These are phyloP conservation scores for Solanum virginianum DNA, from an alignment of 257 asterid species.

Conservation along the genomic window DNA sequence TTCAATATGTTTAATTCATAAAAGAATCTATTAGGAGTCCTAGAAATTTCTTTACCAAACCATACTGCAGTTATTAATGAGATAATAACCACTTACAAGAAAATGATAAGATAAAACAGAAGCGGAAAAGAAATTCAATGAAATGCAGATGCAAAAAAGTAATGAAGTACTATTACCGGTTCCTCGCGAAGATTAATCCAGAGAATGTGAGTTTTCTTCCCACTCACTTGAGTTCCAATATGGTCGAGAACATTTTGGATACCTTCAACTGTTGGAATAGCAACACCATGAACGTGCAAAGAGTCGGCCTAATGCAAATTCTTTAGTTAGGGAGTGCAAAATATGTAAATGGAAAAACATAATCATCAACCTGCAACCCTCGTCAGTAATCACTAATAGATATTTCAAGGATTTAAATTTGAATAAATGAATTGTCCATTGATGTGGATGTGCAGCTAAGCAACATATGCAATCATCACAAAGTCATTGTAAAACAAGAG, in stretches of 20 bases:
- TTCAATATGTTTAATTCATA: not conserved
- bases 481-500: not conserved
- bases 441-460: not conserved
- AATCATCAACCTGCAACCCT: not conserved
- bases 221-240: conserved; percentile 59
- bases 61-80: not conserved
- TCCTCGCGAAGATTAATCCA: conserved; percentile 97
- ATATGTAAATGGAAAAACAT: not conserved
- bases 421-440: not conserved
- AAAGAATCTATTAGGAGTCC: not conserved
- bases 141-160: not conserved
- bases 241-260: conserved; percentile 81
- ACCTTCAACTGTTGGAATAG: conserved; percentile 90
- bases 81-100: not conserved
- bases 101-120: not conserved
- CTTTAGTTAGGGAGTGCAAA: not conserved
- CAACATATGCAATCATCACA: not conserved
- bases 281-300: conserved; percentile 91
- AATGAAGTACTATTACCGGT: conserved; percentile 47
- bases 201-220: conserved; percentile 56
- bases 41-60: not conserved
- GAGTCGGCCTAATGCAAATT: conserved; percentile 45
- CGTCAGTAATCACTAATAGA: too few species aligned
- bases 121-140: not conserved
- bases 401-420: not conserved